Evolutionary conservation across 768 basidiomycete genomes (phyloP), one percentile per base, ranked within the genome.

Genomic region (Ephemerocybe angulata): DNA sequence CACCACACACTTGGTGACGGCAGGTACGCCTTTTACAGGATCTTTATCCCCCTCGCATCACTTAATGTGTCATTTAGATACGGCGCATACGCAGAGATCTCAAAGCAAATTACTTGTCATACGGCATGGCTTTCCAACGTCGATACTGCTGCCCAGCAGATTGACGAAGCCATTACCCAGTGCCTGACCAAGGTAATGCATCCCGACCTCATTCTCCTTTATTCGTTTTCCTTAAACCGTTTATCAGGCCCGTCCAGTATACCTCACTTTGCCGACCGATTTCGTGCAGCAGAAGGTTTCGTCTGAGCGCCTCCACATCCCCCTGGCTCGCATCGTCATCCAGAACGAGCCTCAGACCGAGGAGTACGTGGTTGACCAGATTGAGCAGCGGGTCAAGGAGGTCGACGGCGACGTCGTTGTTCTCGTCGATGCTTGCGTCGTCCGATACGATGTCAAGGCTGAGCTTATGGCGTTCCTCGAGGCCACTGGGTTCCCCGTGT

Each of bases 1-100:
- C 92, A 94, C 63, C 93, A 95, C 63, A 93, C 91, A 0, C 81
- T 95, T 17, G 93, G 91, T 46, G 88, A 93, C 61, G 90, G 87
- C 57, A 78, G 85, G 85, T 84, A 60, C 28, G 61, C 4, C 33
- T 29, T 8, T 15, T 44, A 3, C 28, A 10, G 50, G 3, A 37
- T 46, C n/a, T 2, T 38, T 28, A 37, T 42, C 28, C 24, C 3
- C 27, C 17, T 29, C 30, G 24, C 33, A 17, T 28, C 7, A 7
- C 33, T 19, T 35, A 30, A n/a, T 84, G 60, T 92, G 7, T n/a
- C n/a, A 37, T 40, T 25, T 54, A 88, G 88, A 62, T 97, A 82
- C 64, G 85, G 89, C 57, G 92, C 88, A 21, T 98, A 93, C 67
- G 70, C 75, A 44, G 82, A 83, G 56, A 90, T 90, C 33, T 81